Base-by-base conservation (phyloP, 2,329 filamentous ascomycete genomes). In the Nectriaceae sp. region DNA sequence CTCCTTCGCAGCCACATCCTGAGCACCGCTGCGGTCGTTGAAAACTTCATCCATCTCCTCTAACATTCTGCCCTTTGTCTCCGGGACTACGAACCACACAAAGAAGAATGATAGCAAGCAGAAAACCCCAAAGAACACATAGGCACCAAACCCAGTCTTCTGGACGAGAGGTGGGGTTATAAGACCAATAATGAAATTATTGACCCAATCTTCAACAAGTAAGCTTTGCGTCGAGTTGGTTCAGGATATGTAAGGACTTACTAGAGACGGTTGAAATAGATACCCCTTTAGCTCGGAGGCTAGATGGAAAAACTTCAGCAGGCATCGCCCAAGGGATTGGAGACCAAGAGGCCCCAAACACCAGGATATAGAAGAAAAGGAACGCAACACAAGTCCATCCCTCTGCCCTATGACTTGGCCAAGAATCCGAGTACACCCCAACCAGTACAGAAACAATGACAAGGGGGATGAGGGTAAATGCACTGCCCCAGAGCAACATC, bases 261-360 rank as follows among this genome's bases (percentile, higher is more conserved):
- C 60, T 85, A 2, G 76, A 77, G 51, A 75, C 79, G 0, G 80
- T 83, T 0, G 77, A 77, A 11, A 85, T 69, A 0, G 82, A 79
- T 2, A 84, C 79, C 21, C 84, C 84, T 61, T 87, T 87, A 2
- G 83, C 81, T 8, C 84, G 73, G 1, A 85, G 70, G 2, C 77
- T 79, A 0, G 75, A 76, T 0, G 84, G 80, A 61, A 86, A 88
- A 8, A 87, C 79, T 58, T 88, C 84, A 5, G 74, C 62, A 0
- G 76, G 64, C 56, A 77, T 64, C 3, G 68, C 72, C 75, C 72
- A 79, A 2, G 69, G 72, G 0, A 80, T 71, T 2, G 77, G 76
- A 0, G 77, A 79, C 77, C 80, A 87, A 0, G 75, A 76, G 0
- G 74, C 77, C 2, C 82, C 83, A 50, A 85, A 88, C 3, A 70